Evolutionary conservation across 2,329 filamentous ascomycete species (phyloP).

Genomic region (Colletotrichum gigasporum): DNA sequence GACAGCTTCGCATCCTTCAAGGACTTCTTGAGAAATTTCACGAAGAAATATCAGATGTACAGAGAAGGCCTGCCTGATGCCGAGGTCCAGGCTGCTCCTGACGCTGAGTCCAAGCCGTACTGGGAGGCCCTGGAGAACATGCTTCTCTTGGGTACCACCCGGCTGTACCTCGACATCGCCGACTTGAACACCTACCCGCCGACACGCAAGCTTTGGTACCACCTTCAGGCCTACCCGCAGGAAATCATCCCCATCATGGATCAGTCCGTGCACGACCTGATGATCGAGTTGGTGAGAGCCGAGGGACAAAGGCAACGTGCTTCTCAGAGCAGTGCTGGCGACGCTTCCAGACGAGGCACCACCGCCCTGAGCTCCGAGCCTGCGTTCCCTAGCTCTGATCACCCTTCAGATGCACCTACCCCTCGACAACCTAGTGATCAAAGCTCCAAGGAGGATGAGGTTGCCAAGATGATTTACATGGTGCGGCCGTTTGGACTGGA

Average conservation of each 20-base stretch:
- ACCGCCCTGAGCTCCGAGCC: conserved; percentile 75
- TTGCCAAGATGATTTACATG: conserved; percentile 82
- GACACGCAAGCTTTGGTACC: conserved; percentile 94
- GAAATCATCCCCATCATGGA: conserved; percentile 98
- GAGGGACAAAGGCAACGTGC: conserved; percentile 77
- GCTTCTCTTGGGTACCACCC: conserved; percentile 84
- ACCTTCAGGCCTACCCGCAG: conserved; percentile 91
- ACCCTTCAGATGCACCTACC: conserved; percentile 49
- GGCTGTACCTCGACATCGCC: conserved; percentile 86
- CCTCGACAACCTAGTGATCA: conserved; percentile 56
- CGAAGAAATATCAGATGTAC: conserved; percentile 93
- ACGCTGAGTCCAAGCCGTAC: conserved; percentile 84
- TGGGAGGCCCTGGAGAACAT: conserved; percentile 88
- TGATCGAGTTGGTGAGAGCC: conserved; percentile 87
- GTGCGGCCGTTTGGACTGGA: conserved; percentile 92
- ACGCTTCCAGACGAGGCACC: conserved; percentile 42
- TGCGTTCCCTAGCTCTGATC: conserved; percentile 79
- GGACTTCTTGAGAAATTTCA: conserved; percentile 91
- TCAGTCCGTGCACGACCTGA: conserved; percentile 90
- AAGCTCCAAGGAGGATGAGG: conserved; percentile 79
- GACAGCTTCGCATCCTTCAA: conserved; percentile 90
- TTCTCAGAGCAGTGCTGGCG: conserved; percentile 65
- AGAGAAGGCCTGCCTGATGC: conserved; percentile 83
- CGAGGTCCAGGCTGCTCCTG: conserved; percentile 74
- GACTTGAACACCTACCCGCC: conserved; percentile 94